Evolutionary conservation across 106 monocot species (phyloP), one percentile per base, ranked within the genome.

Genomic region (Acanthochlamys bracteata): DNA sequence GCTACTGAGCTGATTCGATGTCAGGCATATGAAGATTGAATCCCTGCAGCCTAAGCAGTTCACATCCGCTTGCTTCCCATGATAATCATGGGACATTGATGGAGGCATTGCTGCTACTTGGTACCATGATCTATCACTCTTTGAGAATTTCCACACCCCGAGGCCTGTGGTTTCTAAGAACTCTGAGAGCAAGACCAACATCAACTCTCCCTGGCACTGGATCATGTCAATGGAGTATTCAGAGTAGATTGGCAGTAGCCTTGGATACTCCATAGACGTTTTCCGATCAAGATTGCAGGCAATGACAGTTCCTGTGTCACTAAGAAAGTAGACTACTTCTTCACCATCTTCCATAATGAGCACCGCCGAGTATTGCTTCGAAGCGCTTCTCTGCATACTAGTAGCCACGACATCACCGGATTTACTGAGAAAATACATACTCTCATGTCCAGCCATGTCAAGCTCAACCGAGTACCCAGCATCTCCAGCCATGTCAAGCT

Each of bases 101-200:
- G 93, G 89, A 11, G 89, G 85, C 93, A 93, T 93, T 9, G 73
- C 72, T 0, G 83, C 80, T 0, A 79, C 83, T 59, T 93, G 93
- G n/a, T 42, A 45, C 93, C 93, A 93, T 0, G 47, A 40, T 54
- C 65, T 61, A 20, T 69, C 70, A 23, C 14, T 61, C 27, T 59
- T 71, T 13, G 49, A 71, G 71, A 79, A 93, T 69, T 57, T 80
- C 93, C 93, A 93, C 0, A 89, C 63, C 46, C 89, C 53, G 19
- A 86, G 60, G 70, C 89, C 89, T 4, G 93, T 82, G 8, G 74
- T 72, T 41, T 89, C 93, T 6, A 93, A 66, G 23, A 89, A 75
- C 46, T 93, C 93, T 23, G 89, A 89, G 27, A 89, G 67, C 0
- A 89, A 61, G 0, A 86, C 79, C 4, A 79, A 81, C 10, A 74